These are phyloP conservation scores for Lepidopterella palustris DNA, from an alignment of 495 filamentous ascomycete genomes.

Conservation along the genomic window DNA sequence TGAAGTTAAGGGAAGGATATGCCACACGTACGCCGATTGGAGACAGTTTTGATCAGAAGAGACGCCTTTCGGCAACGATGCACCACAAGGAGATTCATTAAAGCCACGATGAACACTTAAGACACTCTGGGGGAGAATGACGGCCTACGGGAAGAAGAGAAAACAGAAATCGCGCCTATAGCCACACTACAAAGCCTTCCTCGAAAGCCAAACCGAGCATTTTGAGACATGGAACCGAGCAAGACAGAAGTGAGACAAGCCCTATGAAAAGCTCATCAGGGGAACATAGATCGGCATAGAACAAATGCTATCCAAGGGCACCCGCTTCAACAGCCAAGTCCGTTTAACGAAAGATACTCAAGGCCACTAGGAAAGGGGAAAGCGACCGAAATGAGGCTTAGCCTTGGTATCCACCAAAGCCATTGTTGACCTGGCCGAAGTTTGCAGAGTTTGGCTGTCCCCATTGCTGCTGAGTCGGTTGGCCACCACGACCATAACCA, in stretches of 20 bases:
- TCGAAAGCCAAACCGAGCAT: neutral
- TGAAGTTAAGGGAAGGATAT: slow-evolving; percentile 9
- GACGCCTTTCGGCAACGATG: neutral
- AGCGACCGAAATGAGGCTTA: slow-evolving; percentile 14
- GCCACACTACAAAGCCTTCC: neutral
- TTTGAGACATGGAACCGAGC: neutral
- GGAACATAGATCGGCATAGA: neutral
- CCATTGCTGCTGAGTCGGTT: slow-evolving; percentile 27
- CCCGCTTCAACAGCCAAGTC: slow-evolving; percentile 21
- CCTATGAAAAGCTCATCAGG: neutral
- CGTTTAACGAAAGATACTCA: slow-evolving; percentile 14
- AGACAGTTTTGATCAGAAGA: slow-evolving; percentile 3
- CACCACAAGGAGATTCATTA: slow-evolving; percentile 18
- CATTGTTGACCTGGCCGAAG: slow-evolving; percentile 31
- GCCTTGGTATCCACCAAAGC: slow-evolving; percentile 37
- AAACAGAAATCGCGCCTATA: neutral
- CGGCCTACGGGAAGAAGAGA: slow-evolving; percentile 1
- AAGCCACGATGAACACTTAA: slow-evolving; percentile 9
- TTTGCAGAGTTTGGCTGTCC: slow-evolving; percentile 30
- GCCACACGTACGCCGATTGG: slow-evolving; percentile 15
- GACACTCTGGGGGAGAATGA: neutral
- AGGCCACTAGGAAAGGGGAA: slow-evolving; percentile 1
- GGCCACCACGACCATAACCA: slow-evolving; percentile 32
- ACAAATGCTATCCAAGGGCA: slow-evolving; percentile 2
- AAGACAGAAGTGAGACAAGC: slow-evolving; percentile 2